A percentile compares a stretch with the other conserved stretches of the same genome.
Evolutionary conservation across 1,284 basidiomycete genomes (phyloP).

Genomic region (Cutaneotrichosporon sp.): DNA sequence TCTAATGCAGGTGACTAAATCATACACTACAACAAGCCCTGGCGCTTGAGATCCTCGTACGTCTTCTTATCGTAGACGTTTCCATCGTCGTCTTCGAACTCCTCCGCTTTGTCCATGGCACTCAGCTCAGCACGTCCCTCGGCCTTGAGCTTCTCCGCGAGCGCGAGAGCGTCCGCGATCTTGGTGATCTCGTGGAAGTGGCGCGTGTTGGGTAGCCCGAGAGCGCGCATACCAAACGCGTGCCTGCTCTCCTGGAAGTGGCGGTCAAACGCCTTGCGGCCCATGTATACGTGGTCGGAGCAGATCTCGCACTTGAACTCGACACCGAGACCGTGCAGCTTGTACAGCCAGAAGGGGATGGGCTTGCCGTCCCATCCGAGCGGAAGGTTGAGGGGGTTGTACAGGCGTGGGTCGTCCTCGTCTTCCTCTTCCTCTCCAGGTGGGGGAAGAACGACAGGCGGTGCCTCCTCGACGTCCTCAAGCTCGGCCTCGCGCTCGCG

Average conservation of each 20-base stretch:
- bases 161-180: slow-evolving; percentile 90
- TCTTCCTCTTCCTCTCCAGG: slow-evolving; percentile 64
- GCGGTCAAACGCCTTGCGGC: slow-evolving; percentile 56
- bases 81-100: slow-evolving; percentile 93
- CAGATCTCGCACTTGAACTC: slow-evolving; percentile 99
- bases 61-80: slow-evolving; percentile 64
- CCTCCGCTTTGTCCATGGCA: slow-evolving; percentile 89
- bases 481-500: slow-evolving; percentile 93
- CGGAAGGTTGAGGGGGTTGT: slow-evolving; percentile 96
- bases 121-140: slow-evolving; percentile 89
- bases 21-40: slow-evolving; percentile 45
- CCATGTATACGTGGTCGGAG: slow-evolving; percentile 92
- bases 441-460: slow-evolving; percentile 55
- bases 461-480: slow-evolving; percentile 70
- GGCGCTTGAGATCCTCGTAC: slow-evolving; percentile 52
- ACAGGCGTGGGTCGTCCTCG: slow-evolving; percentile 90
- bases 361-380: slow-evolving; percentile 98
- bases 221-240: slow-evolving; percentile 96
- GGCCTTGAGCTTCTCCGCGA: slow-evolving; percentile 91
- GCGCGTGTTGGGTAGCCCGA: slow-evolving; percentile 95
- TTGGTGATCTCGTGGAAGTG: slow-evolving; percentile 98
- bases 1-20: slow-evolving; percentile 1
- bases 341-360: slow-evolving; percentile 98
- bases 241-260: slow-evolving; percentile 80
- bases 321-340: slow-evolving; percentile 93